Percentiles rank a stretch among this genome's conserved stretches.
These are phyloP conservation scores for Aureobasidium sp. DNA, from an alignment of 2,329 filamentous ascomycete species.

Conservation along the genomic window DNA sequence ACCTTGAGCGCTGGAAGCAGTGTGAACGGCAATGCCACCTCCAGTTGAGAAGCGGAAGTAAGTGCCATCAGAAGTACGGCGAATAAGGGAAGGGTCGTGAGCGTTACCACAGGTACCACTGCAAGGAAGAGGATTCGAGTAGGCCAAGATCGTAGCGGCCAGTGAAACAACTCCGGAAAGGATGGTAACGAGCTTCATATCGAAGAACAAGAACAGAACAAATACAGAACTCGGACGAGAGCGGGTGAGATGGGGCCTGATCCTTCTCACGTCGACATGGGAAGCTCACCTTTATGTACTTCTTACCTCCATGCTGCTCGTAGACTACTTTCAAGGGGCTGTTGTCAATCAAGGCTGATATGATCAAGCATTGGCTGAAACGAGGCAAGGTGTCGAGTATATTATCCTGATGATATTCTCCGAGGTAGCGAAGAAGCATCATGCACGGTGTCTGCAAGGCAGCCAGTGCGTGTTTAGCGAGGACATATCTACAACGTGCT, in stretches of 20 bases:
- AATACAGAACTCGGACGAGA: neutral
- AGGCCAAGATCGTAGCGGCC: slow-evolving; percentile 21
- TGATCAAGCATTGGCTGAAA: slow-evolving; percentile 1
- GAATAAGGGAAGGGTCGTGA: slow-evolving; percentile 43
- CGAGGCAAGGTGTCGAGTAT: slow-evolving; percentile 1
- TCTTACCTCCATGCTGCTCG: neutral
- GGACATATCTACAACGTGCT: neutral
- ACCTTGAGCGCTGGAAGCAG: slow-evolving; percentile 37
- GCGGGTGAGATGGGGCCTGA: neutral
- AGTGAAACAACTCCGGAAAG: slow-evolving; percentile 7
- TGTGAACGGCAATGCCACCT: slow-evolving; percentile 40
- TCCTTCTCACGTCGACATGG: neutral
- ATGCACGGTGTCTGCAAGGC: neutral
- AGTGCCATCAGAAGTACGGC: slow-evolving; percentile 36
- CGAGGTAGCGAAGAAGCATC: slow-evolving; percentile 1
- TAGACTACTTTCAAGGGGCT: neutral
- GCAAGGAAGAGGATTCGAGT: slow-evolving; percentile 32
- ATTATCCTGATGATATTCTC: slow-evolving; percentile 7
- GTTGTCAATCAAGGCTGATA: neutral
- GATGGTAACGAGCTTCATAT: slow-evolving; percentile 5
- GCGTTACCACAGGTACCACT: slow-evolving; percentile 34
- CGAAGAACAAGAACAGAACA: neutral
- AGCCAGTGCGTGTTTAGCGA: neutral
- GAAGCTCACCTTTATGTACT: neutral
- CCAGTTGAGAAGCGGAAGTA: slow-evolving; percentile 48